Evolutionary conservation across 2,329 filamentous ascomycete genomes (phyloP), one percentile per base, ranked within the genome.

Genomic region (Simplicillium sp.): DNA sequence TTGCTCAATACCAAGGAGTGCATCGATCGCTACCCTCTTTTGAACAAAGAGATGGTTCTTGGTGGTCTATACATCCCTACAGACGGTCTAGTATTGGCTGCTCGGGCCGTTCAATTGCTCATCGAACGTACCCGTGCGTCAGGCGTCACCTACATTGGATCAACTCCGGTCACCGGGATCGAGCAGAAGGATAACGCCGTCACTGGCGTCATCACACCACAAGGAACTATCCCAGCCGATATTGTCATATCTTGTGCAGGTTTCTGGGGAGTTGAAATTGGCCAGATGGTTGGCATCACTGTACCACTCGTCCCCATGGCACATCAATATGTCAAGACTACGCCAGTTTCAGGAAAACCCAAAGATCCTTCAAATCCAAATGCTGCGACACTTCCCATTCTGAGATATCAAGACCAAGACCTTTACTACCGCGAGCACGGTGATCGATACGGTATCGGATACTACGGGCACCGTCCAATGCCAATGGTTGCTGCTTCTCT

Each of bases 361-460:
- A 54, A 43, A 60, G 71, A 50, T 42, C 53, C 55, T 11, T 38
- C 46, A 2, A 45, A 45, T 1, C 60, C 65, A 3, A 71, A 75
- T 44, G 70, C 68, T 5, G 77, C 75, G 0, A 58, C 48, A 1
- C 57, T 77, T 1, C 77, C 78, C 0, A 82, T 82, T 16, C 57
- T 82, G 2, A 68, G 77, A 3, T 68, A 81, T 47, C 78, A 82
- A 48, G 77, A 82, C 45, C 67, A 75, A 40, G 75, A 81, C 44
- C 64, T 82, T 1, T 82, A 82, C 56, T 82, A 77, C 49, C 71
- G 77, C 8, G 76, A 81, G 51, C 77, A 81, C 46, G 78, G 77
- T 4, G 75, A 79, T 16, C 70, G 71, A 37, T 72, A 69, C 43
- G 77, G 77, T 8, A 81, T 82, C 45, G 77, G 77, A 7, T 82